These are phyloP conservation scores for Diplocarpon rosae DNA, from an alignment of 2,329 filamentous ascomycete genomes.

Conservation along the genomic window DNA sequence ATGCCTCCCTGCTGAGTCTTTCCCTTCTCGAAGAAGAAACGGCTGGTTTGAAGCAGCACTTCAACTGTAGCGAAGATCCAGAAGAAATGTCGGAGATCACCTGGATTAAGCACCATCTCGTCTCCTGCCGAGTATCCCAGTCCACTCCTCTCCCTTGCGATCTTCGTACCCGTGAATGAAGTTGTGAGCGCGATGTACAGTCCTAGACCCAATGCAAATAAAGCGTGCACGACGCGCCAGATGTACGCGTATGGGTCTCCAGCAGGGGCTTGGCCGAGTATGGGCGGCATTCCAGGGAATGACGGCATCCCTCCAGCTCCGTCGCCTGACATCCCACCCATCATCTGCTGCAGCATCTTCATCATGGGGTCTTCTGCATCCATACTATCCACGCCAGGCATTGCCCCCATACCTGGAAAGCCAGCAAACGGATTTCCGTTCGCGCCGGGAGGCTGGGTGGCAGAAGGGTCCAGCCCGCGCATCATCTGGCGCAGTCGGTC, in stretches of 20 bases:
- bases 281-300: constrained; percentile 33
- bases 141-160: constrained; percentile 40
- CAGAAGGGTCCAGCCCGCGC: constrained; percentile 40
- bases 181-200: constrained; percentile 59
- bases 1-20: constrained; percentile 46
- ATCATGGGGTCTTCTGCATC: constrained; percentile 52
- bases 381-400: constrained; percentile 23
- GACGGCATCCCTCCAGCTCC: constrained; percentile 26
- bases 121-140: constrained; percentile 22
- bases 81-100: constrained; percentile 47
- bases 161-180: constrained; percentile 55
- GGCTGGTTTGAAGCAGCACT: constrained; percentile 57
- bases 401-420: constrained; percentile 22
- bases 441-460: constrained; percentile 22
- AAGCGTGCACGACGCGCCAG: constrained; percentile 64
- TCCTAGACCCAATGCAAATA: constrained; percentile 59
- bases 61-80: constrained; percentile 74
- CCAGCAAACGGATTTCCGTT: constrained; percentile 28
- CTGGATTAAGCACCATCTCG: constrained; percentile 25
- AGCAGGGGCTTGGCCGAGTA: constrained; percentile 26
- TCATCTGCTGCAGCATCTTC: constrained; percentile 67
- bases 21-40: constrained; percentile 58
- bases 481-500: constrained; percentile 55
- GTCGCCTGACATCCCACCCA: constrained; percentile 34
- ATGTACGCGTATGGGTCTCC: constrained; percentile 38